These are phyloP conservation scores for Phaeosphaeria sp. DNA, from an alignment of 2,329 filamentous ascomycete genomes.

Conservation along the genomic window DNA sequence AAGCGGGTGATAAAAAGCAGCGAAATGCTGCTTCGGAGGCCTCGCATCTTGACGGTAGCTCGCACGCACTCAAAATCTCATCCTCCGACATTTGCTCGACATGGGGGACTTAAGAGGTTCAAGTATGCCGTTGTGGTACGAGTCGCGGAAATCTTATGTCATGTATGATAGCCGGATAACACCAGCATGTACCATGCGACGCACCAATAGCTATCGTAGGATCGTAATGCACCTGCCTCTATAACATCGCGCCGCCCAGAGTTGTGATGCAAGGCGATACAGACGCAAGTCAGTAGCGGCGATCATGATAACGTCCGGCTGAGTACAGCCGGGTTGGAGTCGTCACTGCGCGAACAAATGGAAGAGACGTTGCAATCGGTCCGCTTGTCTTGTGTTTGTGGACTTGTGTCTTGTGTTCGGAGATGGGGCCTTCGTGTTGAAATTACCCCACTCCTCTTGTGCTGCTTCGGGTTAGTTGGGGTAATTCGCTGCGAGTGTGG, in stretches of 20 bases:
- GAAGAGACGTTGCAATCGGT: neutral
- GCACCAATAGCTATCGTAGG: neutral
- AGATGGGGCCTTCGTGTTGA: neutral
- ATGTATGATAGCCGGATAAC: neutral
- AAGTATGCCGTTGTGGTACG: neutral
- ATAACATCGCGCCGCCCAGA: neutral
- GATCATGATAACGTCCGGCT: neutral
- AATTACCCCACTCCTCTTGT: neutral
- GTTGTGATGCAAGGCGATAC: neutral
- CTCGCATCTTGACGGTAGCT: neutral
- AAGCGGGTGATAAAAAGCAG: constrained; percentile 7
- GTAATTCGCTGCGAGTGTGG: too few species aligned
- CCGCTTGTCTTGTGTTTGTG: neutral
- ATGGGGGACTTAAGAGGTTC: neutral
- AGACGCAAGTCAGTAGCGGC: neutral
- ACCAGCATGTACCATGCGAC: neutral
- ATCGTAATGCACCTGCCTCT: neutral
- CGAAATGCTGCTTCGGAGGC: neutral
- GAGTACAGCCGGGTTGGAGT: neutral
- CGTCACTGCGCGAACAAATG: neutral
- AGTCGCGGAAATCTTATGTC: neutral
- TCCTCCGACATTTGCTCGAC: neutral
- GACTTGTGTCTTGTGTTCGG: neutral
- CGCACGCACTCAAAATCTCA: neutral
- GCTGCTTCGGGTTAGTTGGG: neutral